Base-by-base conservation (phyloP, 2,329 filamentous ascomycete genomes). In the Botrytis tulipae region DNA sequence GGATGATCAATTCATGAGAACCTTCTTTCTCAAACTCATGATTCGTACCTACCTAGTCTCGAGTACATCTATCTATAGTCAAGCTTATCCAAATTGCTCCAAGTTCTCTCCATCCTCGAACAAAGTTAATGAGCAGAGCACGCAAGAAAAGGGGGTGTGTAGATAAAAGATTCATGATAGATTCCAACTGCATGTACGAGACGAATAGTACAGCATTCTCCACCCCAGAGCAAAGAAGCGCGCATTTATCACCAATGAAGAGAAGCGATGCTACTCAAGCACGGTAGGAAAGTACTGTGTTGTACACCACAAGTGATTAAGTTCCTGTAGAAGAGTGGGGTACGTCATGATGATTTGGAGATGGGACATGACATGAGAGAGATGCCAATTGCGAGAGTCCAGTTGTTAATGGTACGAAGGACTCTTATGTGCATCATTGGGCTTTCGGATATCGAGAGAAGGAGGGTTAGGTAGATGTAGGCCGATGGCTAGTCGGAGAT, bases 1-100 rank as follows among this genome's bases (percentile, higher is more conserved):
- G 60, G 69, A 65, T 71, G 69, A 71, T 71, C 69, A 71, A 32
- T 63, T 60, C 69, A 71, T 71, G 69, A 62, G 69, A 71, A 62
- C 54, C 42, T 32, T 40, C 66, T 54, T 35, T 12, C n/a, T 16
- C 32, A 18, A n/a, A 66, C 44, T 51, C 20, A 54, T 29, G 65
- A 68, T 68, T 29, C 51, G 65, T 32, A 57, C n/a, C n/a, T 32
- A 40, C 35, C 46, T 40, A 32, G 46, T 68, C 65, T 68, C 48
- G 51, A 68, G 65, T 68, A 54, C 65, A 54, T 68, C 44, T 29
- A 32, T 37, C 65, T 68, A n/a, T 54, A 57, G n/a, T 68, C 65
- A 29, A 67, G 32, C 14, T 40, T 35, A 20, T 44, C 18, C 20
- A 46, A 42, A 63, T 63, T 7, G 22, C 32, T 40, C 29, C 18